Base-by-base conservation (phyloP, 208 protist genomes). In the Trypanosoma brucei region DNA sequence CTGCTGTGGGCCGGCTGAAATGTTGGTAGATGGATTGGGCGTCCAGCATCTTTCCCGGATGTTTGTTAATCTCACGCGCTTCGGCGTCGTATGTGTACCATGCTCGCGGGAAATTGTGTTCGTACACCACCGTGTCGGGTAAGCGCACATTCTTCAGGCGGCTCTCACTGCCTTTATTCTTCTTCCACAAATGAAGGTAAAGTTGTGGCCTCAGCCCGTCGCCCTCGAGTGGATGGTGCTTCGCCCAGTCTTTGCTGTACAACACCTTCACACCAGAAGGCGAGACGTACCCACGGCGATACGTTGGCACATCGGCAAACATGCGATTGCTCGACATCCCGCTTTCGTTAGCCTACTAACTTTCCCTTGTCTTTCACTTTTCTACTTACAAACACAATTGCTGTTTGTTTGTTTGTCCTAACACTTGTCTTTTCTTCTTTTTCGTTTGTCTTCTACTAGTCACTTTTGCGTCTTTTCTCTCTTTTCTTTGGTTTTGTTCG, bases 101-200 rank as follows among this genome's bases (percentile, higher is more conserved):
- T 14, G 85, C 88, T 9, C 88, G 85, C 2, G 92, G 92, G 62
- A 97, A 97, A 78, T 97, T 97, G 83, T 97, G 92, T 55, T 97
- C 89, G 70, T 92, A 97, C 37, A 95, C 88, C 36, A 97, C 86
- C 11, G 92, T 95, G 36, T 97, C 86, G 0, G 92, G 92, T 9
- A 97, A 55, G 4, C 75, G 69, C 11, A 92, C 65, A 14, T 75
- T 65, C 9, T 78, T 75, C 37, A 92, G 81, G 40, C 68, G 22
- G 45, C 88, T 76, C 63, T 92, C 86, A 6, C 83, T 70, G 11
- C 81, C 83, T 69, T 92, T 94, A 42, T 86, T 79, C 56, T 84
- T 93, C 62, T 93, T 93, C 66, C 84, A 79, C 4, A 97, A 69
- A 64, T 94, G 75, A 36, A 95, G 75, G 71, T 94, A 95, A 22